Conservation (phyloP, 2,329 filamentous ascomycete genomes). For the Cladosporium sp. region DNA sequence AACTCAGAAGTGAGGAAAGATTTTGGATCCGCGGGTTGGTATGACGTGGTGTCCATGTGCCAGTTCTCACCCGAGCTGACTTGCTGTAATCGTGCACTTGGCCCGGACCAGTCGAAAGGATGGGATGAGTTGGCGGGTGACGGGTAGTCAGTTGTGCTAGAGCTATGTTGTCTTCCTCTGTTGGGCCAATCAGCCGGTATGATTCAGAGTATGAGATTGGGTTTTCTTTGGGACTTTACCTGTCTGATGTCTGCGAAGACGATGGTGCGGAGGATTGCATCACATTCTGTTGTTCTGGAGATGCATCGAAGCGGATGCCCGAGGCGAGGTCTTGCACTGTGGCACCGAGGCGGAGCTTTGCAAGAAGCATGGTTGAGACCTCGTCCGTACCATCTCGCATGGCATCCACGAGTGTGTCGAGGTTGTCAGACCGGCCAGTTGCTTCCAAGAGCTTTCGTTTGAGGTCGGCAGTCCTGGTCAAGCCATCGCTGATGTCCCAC, state of each 20-base stretch:
- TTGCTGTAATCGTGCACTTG: not conserved
- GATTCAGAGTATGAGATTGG: not conserved
- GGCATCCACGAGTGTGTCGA: conserved; percentile 3
- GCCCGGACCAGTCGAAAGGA: not conserved
- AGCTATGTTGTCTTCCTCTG: not conserved
- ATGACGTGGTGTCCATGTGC: not conserved
- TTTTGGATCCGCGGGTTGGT: not conserved
- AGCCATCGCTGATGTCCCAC: conserved; percentile 10
- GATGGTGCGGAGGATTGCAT: not conserved
- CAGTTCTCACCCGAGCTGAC: not conserved
- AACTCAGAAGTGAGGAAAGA: not conserved
- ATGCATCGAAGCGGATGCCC: not conserved
- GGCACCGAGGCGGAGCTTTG: conserved; percentile 4
- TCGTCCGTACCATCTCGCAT: conserved; percentile 8
- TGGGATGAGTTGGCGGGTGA: not conserved
- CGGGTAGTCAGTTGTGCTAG: not conserved
- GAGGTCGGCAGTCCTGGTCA: conserved; percentile 11
- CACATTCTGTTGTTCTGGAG: not conserved
- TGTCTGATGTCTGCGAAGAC: not conserved
- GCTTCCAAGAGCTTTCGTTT: conserved; percentile 6
- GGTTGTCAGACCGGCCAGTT: conserved; percentile 1
- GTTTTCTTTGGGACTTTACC: not conserved
- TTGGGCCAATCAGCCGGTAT: not conserved
- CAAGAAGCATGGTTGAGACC: conserved; percentile 8
- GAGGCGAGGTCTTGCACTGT: not conserved